Conservation (phyloP, 768 basidiomycete genomes). For the Russula emetica region DNA sequence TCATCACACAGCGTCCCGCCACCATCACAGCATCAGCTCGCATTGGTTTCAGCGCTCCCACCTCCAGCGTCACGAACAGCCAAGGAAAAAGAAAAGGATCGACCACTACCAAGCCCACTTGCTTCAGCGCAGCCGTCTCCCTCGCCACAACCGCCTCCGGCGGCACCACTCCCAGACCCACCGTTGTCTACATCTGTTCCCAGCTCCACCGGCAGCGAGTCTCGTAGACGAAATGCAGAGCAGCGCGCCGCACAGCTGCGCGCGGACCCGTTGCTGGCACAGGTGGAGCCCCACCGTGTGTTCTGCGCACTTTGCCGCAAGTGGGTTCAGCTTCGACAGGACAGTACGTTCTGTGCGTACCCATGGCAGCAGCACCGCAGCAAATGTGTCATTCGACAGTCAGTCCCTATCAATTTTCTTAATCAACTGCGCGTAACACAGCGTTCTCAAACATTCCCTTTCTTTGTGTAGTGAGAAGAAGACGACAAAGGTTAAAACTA, state of each 20-base stretch:
- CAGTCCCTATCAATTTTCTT: constrained; percentile 33
- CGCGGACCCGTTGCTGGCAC: constrained; percentile 57
- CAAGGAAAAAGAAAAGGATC: constrained; percentile 25
- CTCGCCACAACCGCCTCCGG: constrained; percentile 5
- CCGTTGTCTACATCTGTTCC: constrained; percentile 8
- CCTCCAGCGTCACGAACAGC: constrained; percentile 19
- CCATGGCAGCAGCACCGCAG: constrained; percentile 76
- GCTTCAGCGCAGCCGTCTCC: background rate
- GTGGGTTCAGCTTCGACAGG: constrained; percentile 80
- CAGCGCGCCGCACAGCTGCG: constrained; percentile 70
- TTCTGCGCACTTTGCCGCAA: constrained; percentile 73
- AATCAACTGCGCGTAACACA: background rate
- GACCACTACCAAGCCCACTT: background rate
- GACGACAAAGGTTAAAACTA: constrained; percentile 22
- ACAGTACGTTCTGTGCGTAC: constrained; percentile 74
- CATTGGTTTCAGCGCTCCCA: constrained; percentile 32
- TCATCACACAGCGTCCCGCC: constrained; percentile 33
- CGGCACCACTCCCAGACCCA: constrained; percentile 1
- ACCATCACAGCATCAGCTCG: constrained; percentile 36
- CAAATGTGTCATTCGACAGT: constrained; percentile 73
- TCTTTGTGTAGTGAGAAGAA: constrained; percentile 29
- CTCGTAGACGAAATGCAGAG: constrained; percentile 71
- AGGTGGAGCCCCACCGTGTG: constrained; percentile 62
- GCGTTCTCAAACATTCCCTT: constrained; percentile 7
- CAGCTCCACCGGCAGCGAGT: constrained; percentile 42